Percentiles rank a stretch among this genome's conserved stretches.
Conservation (phyloP, 805 yeast genomes). For the Ascoidea tarda region DNA sequence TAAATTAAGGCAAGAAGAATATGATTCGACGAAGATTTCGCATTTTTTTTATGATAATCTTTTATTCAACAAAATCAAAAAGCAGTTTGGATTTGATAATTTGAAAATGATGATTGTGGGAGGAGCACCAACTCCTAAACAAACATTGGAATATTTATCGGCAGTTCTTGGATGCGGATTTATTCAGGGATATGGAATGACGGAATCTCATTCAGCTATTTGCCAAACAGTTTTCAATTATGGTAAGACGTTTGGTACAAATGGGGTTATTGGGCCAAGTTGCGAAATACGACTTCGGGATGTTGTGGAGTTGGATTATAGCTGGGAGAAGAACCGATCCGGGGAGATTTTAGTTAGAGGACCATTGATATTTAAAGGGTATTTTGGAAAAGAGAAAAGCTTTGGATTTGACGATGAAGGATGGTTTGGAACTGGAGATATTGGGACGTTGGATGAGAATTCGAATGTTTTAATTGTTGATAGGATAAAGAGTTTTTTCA, state of each 20-base stretch:
- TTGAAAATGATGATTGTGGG: conserved; percentile 32
- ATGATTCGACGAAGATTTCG: conserved; percentile 23
- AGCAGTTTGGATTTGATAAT: conserved; percentile 34
- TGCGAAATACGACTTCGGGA: conserved; percentile 48
- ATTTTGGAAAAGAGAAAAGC: conserved; percentile 41
- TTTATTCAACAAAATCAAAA: conserved; percentile 28
- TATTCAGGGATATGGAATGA: conserved; percentile 60
- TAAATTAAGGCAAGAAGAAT: conserved; percentile 20
- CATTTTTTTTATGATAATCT: conserved; percentile 22
- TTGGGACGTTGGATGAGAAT: conserved; percentile 33
- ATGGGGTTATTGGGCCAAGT: conserved; percentile 44
- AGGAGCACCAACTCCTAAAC: conserved; percentile 61
- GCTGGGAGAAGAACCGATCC: conserved; percentile 25
- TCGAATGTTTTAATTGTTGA: conserved; percentile 55
- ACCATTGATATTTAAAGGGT: conserved; percentile 43
- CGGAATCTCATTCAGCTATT: conserved; percentile 59
- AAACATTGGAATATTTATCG: conserved; percentile 44
- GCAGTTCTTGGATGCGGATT: conserved; percentile 41
- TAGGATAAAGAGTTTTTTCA: conserved; percentile 69
- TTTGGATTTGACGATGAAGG: conserved; percentile 43
- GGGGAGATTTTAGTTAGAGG: conserved; percentile 59
- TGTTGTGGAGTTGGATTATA: conserved; percentile 48
- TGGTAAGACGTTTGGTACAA: conserved; percentile 35
- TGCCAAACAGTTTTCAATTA: conserved; percentile 24
- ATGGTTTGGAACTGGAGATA: conserved; percentile 59